Percentiles rank a stretch among this genome's conserved stretches.
phyloP scores from a whole-genome alignment of 352 stramenopile genomes.

The Pythium monospermum region DNA sequence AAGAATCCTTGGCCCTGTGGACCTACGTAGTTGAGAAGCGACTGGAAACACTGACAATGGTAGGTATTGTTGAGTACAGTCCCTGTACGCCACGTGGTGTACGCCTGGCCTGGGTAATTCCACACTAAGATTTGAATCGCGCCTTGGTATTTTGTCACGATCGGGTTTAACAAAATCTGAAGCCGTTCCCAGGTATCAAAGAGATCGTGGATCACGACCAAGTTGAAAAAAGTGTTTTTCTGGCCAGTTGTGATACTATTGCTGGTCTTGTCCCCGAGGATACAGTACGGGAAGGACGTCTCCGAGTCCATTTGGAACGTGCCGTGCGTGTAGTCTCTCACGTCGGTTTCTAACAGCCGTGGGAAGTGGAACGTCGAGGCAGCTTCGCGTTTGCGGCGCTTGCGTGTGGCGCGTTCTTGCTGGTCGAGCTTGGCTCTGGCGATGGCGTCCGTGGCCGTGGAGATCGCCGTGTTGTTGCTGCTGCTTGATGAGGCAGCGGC shows the following conservation, averaged over 20 bases:
- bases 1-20: conserved; percentile 27
- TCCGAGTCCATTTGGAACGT: conserved; percentile 91
- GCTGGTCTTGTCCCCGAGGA: conserved; percentile 54
- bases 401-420: conserved; percentile 27
- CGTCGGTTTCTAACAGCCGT: conserved; percentile 40
- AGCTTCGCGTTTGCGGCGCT: conserved; percentile 35
- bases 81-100: conserved; percentile 89
- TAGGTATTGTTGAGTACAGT: conserved; percentile 92
- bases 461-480: conserved; percentile 13
- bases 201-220: conserved; percentile 94
- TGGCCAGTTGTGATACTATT: neutral
- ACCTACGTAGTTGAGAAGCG: conserved; percentile 66
- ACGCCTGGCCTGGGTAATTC: conserved; percentile 96
- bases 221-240: conserved; percentile 86
- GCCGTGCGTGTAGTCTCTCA: conserved; percentile 39
- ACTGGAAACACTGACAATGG: conserved; percentile 80
- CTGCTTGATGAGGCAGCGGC: neutral
- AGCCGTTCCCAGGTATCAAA: conserved; percentile 94
- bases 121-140: conserved; percentile 88
- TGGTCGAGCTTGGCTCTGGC: conserved; percentile 41
- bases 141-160: conserved; percentile 86
- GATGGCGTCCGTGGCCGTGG: conserved; percentile 34
- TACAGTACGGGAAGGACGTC: conserved; percentile 89
- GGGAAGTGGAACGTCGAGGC: conserved; percentile 41
- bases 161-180: conserved; percentile 91